Conservation (phyloP, 768 basidiomycete species). For the Leccinum arenicola region DNA sequence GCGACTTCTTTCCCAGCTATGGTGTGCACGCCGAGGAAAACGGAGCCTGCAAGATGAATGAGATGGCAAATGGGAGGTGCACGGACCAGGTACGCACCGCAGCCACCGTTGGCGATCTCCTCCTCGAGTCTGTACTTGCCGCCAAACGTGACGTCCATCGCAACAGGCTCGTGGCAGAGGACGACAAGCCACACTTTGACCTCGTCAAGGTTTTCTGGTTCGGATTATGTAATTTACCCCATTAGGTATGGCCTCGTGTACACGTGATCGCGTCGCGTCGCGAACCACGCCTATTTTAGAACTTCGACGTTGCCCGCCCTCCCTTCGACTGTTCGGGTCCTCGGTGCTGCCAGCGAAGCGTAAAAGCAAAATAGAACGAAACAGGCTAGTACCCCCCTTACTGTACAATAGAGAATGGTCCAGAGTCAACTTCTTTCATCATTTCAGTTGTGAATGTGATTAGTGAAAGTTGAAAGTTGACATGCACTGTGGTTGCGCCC, state of each 20-base stretch:
- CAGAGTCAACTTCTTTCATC: neutral
- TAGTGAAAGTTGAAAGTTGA: neutral
- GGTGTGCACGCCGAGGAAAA: conserved; percentile 76
- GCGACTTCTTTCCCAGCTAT: conserved; percentile 82
- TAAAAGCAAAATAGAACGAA: neutral
- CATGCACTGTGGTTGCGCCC: neutral
- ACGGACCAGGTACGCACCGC: conserved; percentile 63
- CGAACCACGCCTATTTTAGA: neutral
- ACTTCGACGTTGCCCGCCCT: neutral
- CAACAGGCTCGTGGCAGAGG: conserved; percentile 14
- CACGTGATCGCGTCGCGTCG: conserved; percentile 33
- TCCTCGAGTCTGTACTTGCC: conserved; percentile 78
- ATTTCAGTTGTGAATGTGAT: neutral
- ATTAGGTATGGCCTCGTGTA: neutral
- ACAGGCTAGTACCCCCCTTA: neutral
- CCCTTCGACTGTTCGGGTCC: conserved; percentile 3
- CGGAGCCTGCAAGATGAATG: conserved; percentile 50
- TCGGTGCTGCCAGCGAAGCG: neutral
- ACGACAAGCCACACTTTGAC: neutral
- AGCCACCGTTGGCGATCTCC: conserved; percentile 78
- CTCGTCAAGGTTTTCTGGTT: conserved; percentile 11
- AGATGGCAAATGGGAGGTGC: conserved; percentile 6
- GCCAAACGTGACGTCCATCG: conserved; percentile 51
- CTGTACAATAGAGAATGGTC: too few relatives aligned
- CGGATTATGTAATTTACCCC: conserved; percentile 24